These are phyloP conservation scores for Lablab purpureus DNA, from an alignment of 306 rosid genomes.

Conservation along the genomic window DNA sequence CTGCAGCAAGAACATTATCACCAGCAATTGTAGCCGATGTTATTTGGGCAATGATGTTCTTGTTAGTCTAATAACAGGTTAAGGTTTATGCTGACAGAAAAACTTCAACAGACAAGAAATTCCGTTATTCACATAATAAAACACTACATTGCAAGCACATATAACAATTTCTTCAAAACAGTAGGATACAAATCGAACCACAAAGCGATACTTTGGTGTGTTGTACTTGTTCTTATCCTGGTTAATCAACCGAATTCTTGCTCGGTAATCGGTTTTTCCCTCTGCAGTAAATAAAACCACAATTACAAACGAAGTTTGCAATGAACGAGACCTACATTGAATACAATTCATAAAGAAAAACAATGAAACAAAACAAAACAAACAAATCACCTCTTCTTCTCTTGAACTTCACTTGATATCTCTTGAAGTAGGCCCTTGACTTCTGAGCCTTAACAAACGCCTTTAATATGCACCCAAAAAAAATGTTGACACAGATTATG, in stretches of 20 bases:
- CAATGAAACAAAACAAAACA: neutral
- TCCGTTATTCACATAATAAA: too few relatives aligned
- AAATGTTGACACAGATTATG: neutral
- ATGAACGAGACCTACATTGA: neutral
- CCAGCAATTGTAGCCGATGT: constrained; percentile 89
- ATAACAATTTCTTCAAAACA: neutral
- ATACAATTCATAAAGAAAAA: too few relatives aligned
- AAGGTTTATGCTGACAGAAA: constrained; percentile 14
- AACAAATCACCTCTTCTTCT: constrained; percentile 51
- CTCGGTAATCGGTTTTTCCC: constrained; percentile 89
- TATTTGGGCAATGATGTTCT: constrained; percentile 75
- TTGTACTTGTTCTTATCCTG: constrained; percentile 91
- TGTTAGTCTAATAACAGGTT: constrained; percentile 67
- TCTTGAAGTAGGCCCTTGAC: constrained; percentile 52
- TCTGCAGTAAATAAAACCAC: constrained; percentile 51
- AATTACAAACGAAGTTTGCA: neutral
- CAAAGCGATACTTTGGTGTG: constrained; percentile 85
- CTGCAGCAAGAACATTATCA: constrained; percentile 80
- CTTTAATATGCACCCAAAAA: constrained; percentile 19
- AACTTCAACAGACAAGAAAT: neutral
- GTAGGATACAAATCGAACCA: constrained; percentile 87
- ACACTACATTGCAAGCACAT: neutral
- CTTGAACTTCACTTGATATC: constrained; percentile 57
- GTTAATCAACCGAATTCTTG: constrained; percentile 81
- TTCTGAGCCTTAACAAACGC: constrained; percentile 52